These are phyloP conservation scores for Lasiosphaeria miniovina DNA, from an alignment of 495 filamentous ascomycete genomes.

Conservation along the genomic window DNA sequence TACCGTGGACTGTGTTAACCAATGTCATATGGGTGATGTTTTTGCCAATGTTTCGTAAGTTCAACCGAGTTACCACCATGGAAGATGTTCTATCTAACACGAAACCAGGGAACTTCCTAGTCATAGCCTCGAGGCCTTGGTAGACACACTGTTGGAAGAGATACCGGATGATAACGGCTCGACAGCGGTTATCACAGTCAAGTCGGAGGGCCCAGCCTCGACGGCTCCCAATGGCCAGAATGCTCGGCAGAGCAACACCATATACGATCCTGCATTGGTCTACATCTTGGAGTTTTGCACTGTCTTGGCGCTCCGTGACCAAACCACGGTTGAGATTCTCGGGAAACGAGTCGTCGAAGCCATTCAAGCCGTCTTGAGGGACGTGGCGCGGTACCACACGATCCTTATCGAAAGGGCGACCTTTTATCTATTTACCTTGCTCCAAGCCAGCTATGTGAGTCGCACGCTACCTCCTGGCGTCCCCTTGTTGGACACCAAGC, in stretches of 20 bases:
- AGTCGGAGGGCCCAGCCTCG: slow-evolving; percentile 66
- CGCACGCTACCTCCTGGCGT: neutral
- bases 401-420: slow-evolving; percentile 77
- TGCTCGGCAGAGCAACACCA: slow-evolving; percentile 46
- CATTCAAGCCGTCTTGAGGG: slow-evolving; percentile 75
- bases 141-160: slow-evolving; percentile 72
- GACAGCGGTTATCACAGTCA: slow-evolving; percentile 74
- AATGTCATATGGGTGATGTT: slow-evolving; percentile 79
- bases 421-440: slow-evolving; percentile 79
- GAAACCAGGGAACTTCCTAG: slow-evolving; percentile 62
- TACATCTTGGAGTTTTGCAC: slow-evolving; percentile 90
- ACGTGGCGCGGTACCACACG: slow-evolving; percentile 72
- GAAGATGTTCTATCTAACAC: slow-evolving; percentile 7
- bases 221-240: slow-evolving; percentile 59
- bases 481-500: neutral
- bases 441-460: slow-evolving; percentile 84
- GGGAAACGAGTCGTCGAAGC: slow-evolving; percentile 77
- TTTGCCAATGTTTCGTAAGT: slow-evolving; percentile 81
- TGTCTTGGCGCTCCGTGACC: slow-evolving; percentile 73
- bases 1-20: slow-evolving; percentile 90
- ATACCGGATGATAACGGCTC: slow-evolving; percentile 82
- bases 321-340: slow-evolving; percentile 63
- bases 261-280: slow-evolving; percentile 84
- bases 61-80: neutral
- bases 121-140: slow-evolving; percentile 60